Conservation (phyloP, 371 early-diverging fungal genomes). For the Rhizopus delemar region DNA sequence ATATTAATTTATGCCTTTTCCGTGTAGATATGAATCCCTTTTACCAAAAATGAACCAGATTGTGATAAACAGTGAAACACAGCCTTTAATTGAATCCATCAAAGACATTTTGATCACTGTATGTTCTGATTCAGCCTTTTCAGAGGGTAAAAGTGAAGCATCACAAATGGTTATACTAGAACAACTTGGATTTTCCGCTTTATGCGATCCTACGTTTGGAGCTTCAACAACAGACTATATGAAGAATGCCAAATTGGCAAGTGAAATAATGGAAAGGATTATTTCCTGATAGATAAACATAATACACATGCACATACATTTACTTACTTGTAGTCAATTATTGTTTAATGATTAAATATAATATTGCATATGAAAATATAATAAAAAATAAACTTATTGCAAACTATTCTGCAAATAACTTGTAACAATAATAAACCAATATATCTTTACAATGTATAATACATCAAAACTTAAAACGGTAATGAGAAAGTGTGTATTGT, state of each 20-base stretch:
- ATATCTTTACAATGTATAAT: too few species aligned
- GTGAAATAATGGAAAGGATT: constrained; percentile 56
- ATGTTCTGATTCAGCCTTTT: constrained; percentile 58
- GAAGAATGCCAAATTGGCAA: constrained; percentile 50
- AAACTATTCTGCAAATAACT: too few species aligned
- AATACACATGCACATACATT: not conserved
- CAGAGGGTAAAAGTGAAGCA: constrained; percentile 34
- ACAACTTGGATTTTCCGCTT: constrained; percentile 43
- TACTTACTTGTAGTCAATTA: not conserved
- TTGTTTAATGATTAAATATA: not conserved
- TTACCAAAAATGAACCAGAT: constrained; percentile 74
- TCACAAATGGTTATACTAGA: constrained; percentile 45
- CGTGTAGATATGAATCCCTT: constrained; percentile 60
- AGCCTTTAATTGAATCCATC: constrained; percentile 66
- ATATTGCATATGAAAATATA: not conserved
- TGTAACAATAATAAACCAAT: too few species aligned
- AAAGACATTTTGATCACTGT: constrained; percentile 72
- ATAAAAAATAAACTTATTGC: not conserved
- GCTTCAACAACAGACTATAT: constrained; percentile 28
- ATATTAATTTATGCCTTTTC: not conserved
- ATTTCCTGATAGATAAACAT: constrained; percentile 34
- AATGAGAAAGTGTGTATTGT: too few species aligned
- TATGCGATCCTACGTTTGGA: constrained; percentile 30
- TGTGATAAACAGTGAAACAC: constrained; percentile 62
- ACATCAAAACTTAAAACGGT: too few species aligned